Evolutionary conservation across 192 early-diverging fungal genomes (phyloP), one percentile per base, ranked within the genome.

Genomic region (Entomortierella lignicola): DNA sequence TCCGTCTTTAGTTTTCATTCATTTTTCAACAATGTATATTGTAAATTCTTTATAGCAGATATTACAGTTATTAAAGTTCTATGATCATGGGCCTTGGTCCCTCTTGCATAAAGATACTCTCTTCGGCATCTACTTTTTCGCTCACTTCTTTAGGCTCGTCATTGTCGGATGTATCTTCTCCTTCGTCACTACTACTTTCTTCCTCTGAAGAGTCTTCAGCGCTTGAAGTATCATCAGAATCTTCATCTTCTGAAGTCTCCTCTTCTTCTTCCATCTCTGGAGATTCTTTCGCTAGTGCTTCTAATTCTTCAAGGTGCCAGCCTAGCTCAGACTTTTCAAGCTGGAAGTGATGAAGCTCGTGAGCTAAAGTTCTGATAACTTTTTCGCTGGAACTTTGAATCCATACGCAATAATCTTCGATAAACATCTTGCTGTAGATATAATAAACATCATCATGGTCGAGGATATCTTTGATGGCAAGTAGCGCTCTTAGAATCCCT

Each of bases 371-470:
- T 66, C 84, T 84, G 4, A 98, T 62, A 21, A 83, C 83, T 55
- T 88, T 88, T 29, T 97, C 95, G 60, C 89, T 89, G 25, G 93
- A 86, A 48, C 83, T 86, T 65, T 97, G 96, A 47, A 97, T 85
- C 98, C 98, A 99, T 23, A 94, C 86, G 81, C 96, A 98, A 80
- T 99, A 99, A 77, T 99, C 97, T 73, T 96, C 96, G 20, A 99
- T 41, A 79, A 84, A 97, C 21, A 98, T 81, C 82, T 94, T 92
- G 73, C 93, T 90, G 61, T 98, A 93, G 8, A 97, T 79, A 72
- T 96, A 97, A 72, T 92, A 94, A 0, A 89, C 72, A 64, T 99
- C 97, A 61, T 99, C 92, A 69, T 89, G 85, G 56, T 95, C 92
- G 79, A 98, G 85, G 31, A 96, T 63, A 7, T 87, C 77, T 77